phyloP scores from a whole-genome alignment of 345 rosid species.

The Eucalyptus victrix region DNA sequence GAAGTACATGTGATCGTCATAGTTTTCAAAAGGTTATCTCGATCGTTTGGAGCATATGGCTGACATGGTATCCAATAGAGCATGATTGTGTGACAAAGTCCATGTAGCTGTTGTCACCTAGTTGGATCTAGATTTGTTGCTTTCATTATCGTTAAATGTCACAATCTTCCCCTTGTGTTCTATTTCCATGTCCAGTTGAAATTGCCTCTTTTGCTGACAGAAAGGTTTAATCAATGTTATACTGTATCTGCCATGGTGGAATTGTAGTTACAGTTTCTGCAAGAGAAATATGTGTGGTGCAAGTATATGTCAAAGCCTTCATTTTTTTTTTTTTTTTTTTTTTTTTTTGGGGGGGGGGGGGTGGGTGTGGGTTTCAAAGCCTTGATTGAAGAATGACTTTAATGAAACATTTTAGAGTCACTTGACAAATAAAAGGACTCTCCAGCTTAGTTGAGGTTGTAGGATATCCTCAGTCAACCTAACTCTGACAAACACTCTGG shows the following conservation, averaged over 20 bases:
- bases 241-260: neutral
- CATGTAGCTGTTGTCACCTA: neutral
- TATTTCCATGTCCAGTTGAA: neutral
- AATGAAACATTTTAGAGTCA: neutral
- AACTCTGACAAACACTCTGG: neutral
- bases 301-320: neutral
- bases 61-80: neutral
- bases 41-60: neutral
- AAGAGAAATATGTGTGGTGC: neutral
- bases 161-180: neutral
- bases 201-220: neutral
- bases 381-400: neutral
- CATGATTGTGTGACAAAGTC: neutral
- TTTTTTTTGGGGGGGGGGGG: too few species aligned
- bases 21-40: neutral
- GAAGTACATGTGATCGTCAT: neutral
- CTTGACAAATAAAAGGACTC: neutral
- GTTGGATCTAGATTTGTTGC: neutral
- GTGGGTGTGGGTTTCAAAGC: neutral
- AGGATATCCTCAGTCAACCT: neutral
- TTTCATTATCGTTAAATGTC: neutral
- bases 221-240: neutral
- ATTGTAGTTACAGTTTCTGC: neutral
- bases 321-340: too few species aligned
- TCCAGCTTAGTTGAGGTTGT: neutral